Conservation (phyloP, 2,329 filamentous ascomycete genomes). For the Colletotrichum orbiculare region DNA sequence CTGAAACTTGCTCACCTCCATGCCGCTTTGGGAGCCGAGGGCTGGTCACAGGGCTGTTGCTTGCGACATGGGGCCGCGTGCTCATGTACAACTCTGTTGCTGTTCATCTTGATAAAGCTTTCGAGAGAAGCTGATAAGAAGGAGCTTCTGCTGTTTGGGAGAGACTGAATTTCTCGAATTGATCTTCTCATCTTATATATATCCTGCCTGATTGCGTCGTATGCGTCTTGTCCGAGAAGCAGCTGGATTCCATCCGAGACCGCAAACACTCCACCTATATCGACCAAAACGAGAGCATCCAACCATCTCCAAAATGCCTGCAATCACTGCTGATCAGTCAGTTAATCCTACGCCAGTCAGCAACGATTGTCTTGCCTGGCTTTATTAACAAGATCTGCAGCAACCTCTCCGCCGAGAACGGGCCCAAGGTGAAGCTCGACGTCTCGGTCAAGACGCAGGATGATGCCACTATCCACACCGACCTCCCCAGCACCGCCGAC, state of each 20-base stretch:
- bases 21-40: slow-evolving; percentile 34
- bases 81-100: slow-evolving; percentile 29
- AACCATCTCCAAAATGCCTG: slow-evolving; percentile 24
- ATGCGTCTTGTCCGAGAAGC: neutral
- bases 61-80: slow-evolving; percentile 8
- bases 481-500: slow-evolving; percentile 39
- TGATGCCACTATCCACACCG: too few species aligned
- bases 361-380: neutral
- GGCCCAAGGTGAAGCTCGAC: slow-evolving; percentile 10
- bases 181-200: neutral
- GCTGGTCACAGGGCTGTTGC: slow-evolving; percentile 36
- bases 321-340: slow-evolving; percentile 20
- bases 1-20: slow-evolving; percentile 37
- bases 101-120: slow-evolving; percentile 24
- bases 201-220: neutral
- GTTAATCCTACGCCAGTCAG: neutral
- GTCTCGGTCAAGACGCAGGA: neutral
- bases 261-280: neutral
- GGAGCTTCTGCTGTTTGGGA: neutral
- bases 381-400: neutral
- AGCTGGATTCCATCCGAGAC: neutral
- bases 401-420: slow-evolving; percentile 7
- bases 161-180: neutral
- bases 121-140: slow-evolving; percentile 23
- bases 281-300: slow-evolving; percentile 2